Conservation (phyloP, 179 eudicot species). For the Heliamphora pulchella region DNA sequence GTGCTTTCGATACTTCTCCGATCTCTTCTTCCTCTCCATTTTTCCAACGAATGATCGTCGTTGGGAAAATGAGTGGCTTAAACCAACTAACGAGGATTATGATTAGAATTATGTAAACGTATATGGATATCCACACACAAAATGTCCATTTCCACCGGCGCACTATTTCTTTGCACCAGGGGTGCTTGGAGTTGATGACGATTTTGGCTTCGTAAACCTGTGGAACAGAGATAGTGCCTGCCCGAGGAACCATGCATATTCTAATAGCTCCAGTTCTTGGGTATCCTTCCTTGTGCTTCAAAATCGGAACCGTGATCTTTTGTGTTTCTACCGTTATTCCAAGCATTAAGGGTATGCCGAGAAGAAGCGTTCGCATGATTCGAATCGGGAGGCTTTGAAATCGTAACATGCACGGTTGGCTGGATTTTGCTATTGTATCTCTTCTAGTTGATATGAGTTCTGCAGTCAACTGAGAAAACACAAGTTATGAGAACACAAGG, state of each 20-base stretch:
- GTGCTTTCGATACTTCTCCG: constrained; percentile 4
- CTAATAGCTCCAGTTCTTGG: constrained; percentile 37
- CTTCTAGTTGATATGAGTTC: constrained; percentile 47
- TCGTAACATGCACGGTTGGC: constrained; percentile 63
- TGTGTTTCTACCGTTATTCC: constrained; percentile 62
- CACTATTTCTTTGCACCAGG: constrained; percentile 53
- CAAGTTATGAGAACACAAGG: neutral
- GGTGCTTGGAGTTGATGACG: constrained; percentile 48
- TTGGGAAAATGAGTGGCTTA: constrained; percentile 37
- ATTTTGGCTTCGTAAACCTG: constrained; percentile 61
- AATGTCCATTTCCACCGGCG: constrained; percentile 71
- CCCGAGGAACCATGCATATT: constrained; percentile 47
- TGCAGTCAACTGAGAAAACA: constrained; percentile 41
- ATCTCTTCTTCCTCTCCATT: neutral
- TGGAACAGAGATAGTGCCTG: constrained; percentile 45
- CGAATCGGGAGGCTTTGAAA: constrained; percentile 58
- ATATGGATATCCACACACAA: constrained; percentile 64
- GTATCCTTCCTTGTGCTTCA: constrained; percentile 49
- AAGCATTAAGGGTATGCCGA: constrained; percentile 48
- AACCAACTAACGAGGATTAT: constrained; percentile 37
- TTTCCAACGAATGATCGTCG: neutral
- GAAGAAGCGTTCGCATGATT: constrained; percentile 35
- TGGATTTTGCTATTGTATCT: constrained; percentile 34
- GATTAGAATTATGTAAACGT: constrained; percentile 37
- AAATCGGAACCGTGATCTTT: constrained; percentile 31